Percentiles rank a stretch among this genome's conserved stretches.
Conservation (phyloP, 2,329 filamentous ascomycete species). For the Fusarium veterinarium region DNA sequence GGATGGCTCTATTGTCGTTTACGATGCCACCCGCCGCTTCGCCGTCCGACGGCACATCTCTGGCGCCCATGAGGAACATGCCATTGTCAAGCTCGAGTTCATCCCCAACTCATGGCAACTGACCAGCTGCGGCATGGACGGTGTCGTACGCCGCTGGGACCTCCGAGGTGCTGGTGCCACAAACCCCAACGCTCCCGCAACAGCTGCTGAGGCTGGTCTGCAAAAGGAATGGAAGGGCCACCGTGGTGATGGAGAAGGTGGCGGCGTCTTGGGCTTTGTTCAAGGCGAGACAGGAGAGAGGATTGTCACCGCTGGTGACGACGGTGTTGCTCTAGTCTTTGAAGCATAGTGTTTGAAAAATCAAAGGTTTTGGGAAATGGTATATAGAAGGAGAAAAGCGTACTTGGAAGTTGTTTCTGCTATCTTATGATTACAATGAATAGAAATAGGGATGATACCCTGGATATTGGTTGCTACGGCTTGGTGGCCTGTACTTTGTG, state of each 20-base stretch:
- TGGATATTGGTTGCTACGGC: constrained; percentile 10
- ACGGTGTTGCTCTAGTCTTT: constrained; percentile 77
- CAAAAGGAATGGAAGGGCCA: constrained; percentile 93
- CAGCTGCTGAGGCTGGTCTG: constrained; percentile 70
- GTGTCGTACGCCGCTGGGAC: constrained; percentile 91
- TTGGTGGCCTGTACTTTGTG: background rate
- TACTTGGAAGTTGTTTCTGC: constrained; percentile 30
- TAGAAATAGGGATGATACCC: constrained; percentile 43
- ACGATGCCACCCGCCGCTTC: constrained; percentile 87
- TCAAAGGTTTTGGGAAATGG: constrained; percentile 12
- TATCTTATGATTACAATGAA: constrained; percentile 42
- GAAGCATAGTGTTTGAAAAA: constrained; percentile 55
- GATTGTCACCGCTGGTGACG: constrained; percentile 91
- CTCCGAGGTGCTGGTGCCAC: constrained; percentile 59
- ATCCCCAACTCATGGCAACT: constrained; percentile 76
- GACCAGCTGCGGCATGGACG: constrained; percentile 92
- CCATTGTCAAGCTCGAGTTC: constrained; percentile 94
- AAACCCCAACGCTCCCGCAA: constrained; percentile 44
- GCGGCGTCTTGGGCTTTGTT: constrained; percentile 91
- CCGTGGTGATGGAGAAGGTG: constrained; percentile 83
- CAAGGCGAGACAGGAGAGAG: constrained; percentile 79
- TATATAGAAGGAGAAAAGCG: constrained; percentile 28
- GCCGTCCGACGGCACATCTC: constrained; percentile 85
- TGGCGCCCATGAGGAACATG: constrained; percentile 86
- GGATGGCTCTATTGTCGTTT: constrained; percentile 83